phyloP scores from a whole-genome alignment of 495 filamentous ascomycete genomes.

The Tuber aestivum region DNA sequence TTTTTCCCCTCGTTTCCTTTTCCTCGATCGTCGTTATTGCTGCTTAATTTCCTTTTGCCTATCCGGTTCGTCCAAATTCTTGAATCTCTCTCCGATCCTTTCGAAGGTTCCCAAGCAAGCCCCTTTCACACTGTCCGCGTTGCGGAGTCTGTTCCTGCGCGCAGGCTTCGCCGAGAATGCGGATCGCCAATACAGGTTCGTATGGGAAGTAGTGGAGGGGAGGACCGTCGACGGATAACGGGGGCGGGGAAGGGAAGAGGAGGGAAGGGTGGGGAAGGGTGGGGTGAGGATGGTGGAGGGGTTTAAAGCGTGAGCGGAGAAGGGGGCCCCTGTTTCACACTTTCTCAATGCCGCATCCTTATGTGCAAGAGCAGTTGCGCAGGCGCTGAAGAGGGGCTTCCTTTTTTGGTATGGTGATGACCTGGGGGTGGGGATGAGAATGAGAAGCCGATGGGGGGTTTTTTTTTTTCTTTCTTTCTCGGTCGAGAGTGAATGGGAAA shows the following conservation, averaged over 20 bases:
- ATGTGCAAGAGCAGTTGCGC: constrained; percentile 6
- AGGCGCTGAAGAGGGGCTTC: constrained; percentile 8
- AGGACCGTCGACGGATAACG: constrained; percentile 29
- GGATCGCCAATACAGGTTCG: constrained; percentile 7
- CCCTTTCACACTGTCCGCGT: neutral
- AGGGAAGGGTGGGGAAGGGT: constrained; percentile 1
- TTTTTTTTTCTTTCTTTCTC: neutral
- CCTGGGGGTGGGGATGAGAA: neutral
- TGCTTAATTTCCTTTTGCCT: constrained; percentile 3
- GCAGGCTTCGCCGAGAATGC: neutral
- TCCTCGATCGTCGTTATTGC: neutral
- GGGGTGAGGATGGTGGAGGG: constrained; percentile 13
- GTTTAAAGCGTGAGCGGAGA: constrained; percentile 33
- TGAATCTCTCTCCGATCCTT: neutral
- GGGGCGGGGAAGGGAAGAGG: constrained; percentile 7
- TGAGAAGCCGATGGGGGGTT: neutral
- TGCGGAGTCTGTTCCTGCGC: neutral
- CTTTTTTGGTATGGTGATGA: constrained; percentile 14
- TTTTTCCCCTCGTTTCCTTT: neutral
- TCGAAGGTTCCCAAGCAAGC: neutral
- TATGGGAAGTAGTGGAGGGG: constrained; percentile 29
- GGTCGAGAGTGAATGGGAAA: constrained; percentile 8
- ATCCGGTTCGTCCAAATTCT: neutral
- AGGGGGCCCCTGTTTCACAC: constrained; percentile 30
- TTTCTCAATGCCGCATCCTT: constrained; percentile 34